Evolutionary conservation across 768 basidiomycete genomes (phyloP).

Genomic region (Daedaleopsis sinensis): DNA sequence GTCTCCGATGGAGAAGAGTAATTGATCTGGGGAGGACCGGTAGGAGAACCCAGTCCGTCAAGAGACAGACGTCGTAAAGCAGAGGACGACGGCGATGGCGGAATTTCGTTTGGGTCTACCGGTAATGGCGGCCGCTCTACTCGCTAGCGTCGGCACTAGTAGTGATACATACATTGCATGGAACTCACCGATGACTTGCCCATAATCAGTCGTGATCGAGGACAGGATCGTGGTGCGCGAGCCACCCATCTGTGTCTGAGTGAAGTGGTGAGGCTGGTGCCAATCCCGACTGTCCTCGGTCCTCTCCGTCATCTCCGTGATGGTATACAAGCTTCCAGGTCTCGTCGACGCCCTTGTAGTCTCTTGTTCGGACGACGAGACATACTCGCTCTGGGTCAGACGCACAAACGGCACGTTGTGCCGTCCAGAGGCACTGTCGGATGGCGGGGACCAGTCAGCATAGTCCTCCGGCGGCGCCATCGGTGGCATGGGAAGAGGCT

Average conservation of each 20-base stretch:
- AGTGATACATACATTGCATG: not conserved
- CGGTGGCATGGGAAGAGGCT: slow-evolving; percentile 30
- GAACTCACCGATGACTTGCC: slow-evolving; percentile 57
- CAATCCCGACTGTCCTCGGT: slow-evolving; percentile 40
- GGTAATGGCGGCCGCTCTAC: slow-evolving; percentile 28
- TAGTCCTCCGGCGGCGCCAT: slow-evolving; percentile 21
- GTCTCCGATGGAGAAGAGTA: not conserved
- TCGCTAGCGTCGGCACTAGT: not conserved
- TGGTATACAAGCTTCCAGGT: slow-evolving; percentile 54
- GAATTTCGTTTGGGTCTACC: slow-evolving; percentile 56
- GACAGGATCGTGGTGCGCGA: slow-evolving; percentile 42
- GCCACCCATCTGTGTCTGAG: slow-evolving; percentile 2
- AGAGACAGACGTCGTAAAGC: slow-evolving; percentile 62
- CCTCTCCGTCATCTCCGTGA: slow-evolving; percentile 67
- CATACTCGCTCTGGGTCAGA: slow-evolving; percentile 19
- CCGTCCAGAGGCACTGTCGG: slow-evolving; percentile 17
- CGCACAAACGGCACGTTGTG: slow-evolving; percentile 27
- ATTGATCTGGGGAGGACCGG: slow-evolving; percentile 4
- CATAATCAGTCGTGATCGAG: slow-evolving; percentile 57
- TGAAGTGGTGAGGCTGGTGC: slow-evolving; percentile 5
- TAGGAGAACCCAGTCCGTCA: slow-evolving; percentile 47
- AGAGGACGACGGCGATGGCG: slow-evolving; percentile 68
- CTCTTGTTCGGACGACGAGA: slow-evolving; percentile 20
- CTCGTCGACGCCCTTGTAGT: slow-evolving; percentile 12
- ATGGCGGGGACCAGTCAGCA: slow-evolving; percentile 10